Base-by-base conservation (phyloP, 2,329 filamentous ascomycete genomes). In the Pseudogymnoascus sp. region DNA sequence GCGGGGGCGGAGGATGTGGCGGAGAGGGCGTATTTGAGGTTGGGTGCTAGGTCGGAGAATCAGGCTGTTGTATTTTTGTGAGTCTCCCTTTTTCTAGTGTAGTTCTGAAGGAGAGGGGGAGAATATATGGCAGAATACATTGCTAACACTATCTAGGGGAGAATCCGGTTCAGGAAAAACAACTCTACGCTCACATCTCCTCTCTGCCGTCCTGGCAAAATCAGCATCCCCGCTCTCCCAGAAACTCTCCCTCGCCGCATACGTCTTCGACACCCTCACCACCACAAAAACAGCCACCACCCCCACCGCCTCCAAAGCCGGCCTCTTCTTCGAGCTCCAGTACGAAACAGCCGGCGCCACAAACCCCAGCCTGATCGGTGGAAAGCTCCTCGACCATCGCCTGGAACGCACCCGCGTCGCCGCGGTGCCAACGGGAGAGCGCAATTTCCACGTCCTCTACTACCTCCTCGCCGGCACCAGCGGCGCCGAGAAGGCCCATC, bases 151-250 rank as follows among this genome's bases (percentile, higher is more conserved):
- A 58, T 59, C 58, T 67, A 97, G 92, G 67, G 94, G 94, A 74
- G 94, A 99, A 81, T 96, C 92, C 62, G 94, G 94, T 50, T 87
- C 94, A 33, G 94, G 94, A 69, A 99, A 99, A 78, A 97, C 94
- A 0, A 99, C 94, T 0, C 81, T 97, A 70, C 88, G 94, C 64
- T 90, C 91, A 44, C 94, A 97, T 73, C 79, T 97, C 61, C 79
- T 99, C 50, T 88, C 92, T 24, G 85, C 92, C 1, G 81, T 99
- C 60, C 83, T 99, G 31, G 88, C 88, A 69, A 96, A 92, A 73
- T 94, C 92, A 1, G 92, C 91, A 0, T 97, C 94, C 10, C 94
- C 94, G 0, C 79, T 99, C 2, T 97, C 93, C 1, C 90, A 87
- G 67, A 99, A 97, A 75, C 81, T 97, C 17, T 97, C 93, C 2